These are phyloP conservation scores for Dryadomyces sulphureus DNA, from an alignment of 2,329 filamentous ascomycete genomes.

Conservation along the genomic window DNA sequence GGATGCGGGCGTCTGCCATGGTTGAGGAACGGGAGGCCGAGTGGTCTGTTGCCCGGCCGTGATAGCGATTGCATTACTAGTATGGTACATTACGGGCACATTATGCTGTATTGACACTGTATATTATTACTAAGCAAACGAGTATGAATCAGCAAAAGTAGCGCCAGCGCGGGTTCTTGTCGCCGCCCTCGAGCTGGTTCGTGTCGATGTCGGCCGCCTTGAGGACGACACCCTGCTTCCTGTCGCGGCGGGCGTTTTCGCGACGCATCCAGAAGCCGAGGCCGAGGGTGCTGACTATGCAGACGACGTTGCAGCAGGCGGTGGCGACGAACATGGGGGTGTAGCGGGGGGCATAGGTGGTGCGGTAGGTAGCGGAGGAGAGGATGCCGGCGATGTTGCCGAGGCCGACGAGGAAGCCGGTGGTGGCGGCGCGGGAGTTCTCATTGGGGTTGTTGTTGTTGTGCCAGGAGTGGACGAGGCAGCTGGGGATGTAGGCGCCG, in stretches of 20 bases:
- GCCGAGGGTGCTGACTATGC: background rate
- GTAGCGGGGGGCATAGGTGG: conserved; percentile 11
- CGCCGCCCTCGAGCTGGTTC: background rate
- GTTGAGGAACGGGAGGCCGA: background rate
- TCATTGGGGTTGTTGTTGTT: conserved; percentile 13
- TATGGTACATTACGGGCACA: too few species aligned
- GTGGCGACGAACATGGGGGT: background rate
- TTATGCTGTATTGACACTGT: too few species aligned
- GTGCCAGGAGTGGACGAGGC: conserved; percentile 11
- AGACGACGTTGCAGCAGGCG: conserved; percentile 1
- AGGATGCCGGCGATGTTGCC: conserved; percentile 13
- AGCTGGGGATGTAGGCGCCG: conserved; percentile 10
- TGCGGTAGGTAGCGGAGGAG: conserved; percentile 9
- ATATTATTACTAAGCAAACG: too few species aligned
- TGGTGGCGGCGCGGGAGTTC: conserved; percentile 11
- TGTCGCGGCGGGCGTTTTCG: background rate
- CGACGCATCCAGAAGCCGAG: background rate
- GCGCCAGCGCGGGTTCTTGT: background rate
- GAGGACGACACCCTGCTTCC: background rate
- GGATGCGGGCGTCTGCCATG: conserved; percentile 39
- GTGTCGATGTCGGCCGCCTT: background rate
- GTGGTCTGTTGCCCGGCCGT: background rate
- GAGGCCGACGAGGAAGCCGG: conserved; percentile 11
- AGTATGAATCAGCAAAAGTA: background rate
- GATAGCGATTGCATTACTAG: background rate